Base-by-base conservation (phyloP, 106 monocot genomes). In the Ottelia alismoides region DNA sequence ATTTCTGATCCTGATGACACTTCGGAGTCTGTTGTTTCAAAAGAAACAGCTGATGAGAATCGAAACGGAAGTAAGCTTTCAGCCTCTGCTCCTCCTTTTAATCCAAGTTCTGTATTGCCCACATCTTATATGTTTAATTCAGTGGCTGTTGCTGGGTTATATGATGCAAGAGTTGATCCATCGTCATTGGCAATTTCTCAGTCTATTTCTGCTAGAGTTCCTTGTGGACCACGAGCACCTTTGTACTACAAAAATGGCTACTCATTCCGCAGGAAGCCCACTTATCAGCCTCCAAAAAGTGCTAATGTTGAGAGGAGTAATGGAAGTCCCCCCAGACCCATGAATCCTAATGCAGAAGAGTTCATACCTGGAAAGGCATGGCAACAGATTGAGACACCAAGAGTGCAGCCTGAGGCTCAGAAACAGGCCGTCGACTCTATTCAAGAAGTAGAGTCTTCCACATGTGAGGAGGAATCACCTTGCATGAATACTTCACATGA, bases 321-420 rank as follows among this genome's bases (percentile, higher is more conserved):
- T 57, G 2, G 17, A 18, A 48, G 49, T 52, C 31, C 61, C 45
- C 24, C 62, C 5, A 75, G 60, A 26, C 53, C 57, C n/a, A 96
- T 96, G 94, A 96, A 96, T 62, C 94, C 94, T 60, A 55, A 87
- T 71, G 94, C 94, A 2, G 76, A 78, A 49, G 94, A 88, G 53
- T 96, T 96, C 65, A 76, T 88, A 14, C 94, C 94, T 24, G 61
- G 60, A 17, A 88, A 69, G 35, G 62, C 53, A 63, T 74, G 26
- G 75, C 71, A 67, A 53, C 64, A 67, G 47, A 22, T 44, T 30
- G 70, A 72, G n/a, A 23, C 20, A 0, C 25, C 51, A 49, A 55
- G 59, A 49, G 28, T n/a, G n/a, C n/a, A n/a, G n/a, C n/a, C n/a
- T n/a, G n/a, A n/a, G n/a, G n/a, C n/a, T n/a, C n/a, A n/a, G n/a